Conservation (phyloP, 192 early-diverging fungal genomes). For the Rhizophagus prolifer region DNA sequence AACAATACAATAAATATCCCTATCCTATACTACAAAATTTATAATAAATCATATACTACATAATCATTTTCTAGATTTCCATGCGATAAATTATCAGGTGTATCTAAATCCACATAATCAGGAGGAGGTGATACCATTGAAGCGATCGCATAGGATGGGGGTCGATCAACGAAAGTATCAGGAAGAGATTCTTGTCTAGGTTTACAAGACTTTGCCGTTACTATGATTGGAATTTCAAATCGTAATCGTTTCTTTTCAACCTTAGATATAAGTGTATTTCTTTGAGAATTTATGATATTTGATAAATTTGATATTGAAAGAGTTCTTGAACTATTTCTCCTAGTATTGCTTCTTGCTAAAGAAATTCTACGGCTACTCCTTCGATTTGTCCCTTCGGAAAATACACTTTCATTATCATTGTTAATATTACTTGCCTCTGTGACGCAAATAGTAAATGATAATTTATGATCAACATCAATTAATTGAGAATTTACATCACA, state of each 20-base stretch:
- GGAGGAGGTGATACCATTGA: not conserved
- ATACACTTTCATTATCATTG: too few species aligned
- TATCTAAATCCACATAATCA: not conserved
- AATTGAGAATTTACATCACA: conserved; percentile 14
- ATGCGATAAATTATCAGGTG: too few species aligned
- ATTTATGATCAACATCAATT: conserved; percentile 16
- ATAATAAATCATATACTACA: too few species aligned
- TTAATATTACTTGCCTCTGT: not conserved
- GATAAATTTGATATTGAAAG: not conserved
- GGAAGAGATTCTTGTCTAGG: not conserved
- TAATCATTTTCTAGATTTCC: too few species aligned
- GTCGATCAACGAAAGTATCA: not conserved
- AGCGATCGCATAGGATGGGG: not conserved
- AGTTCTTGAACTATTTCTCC: not conserved
- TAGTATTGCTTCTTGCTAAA: too few species aligned
- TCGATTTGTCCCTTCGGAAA: too few species aligned
- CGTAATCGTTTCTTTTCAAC: not conserved
- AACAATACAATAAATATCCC: too few species aligned
- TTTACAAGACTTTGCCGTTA: not conserved
- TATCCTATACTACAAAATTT: too few species aligned
- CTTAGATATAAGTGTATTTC: too few species aligned
- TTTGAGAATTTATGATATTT: not conserved
- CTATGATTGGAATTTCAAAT: conserved; percentile 6
- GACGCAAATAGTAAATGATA: not conserved
- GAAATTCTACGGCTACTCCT: too few species aligned